Conservation (phyloP, 1,284 basidiomycete species). For the Inonotus hispidus region DNA sequence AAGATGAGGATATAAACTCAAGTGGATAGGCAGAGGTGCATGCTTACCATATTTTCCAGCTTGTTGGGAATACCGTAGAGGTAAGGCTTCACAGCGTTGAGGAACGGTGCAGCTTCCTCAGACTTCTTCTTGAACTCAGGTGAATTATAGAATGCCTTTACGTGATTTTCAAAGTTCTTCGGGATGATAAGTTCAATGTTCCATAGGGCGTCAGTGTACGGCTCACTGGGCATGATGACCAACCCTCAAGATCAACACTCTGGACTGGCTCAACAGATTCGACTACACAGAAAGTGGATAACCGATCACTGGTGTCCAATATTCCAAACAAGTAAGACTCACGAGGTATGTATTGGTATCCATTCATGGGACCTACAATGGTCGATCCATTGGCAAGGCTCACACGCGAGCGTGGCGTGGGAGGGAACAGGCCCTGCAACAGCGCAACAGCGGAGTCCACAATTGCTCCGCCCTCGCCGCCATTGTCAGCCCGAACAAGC, state of each 20-base stretch:
- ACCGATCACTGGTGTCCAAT: neutral
- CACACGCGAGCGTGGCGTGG: conserved; percentile 61
- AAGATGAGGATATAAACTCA: neutral
- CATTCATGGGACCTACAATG: conserved; percentile 70
- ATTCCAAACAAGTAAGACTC: conserved; percentile 19
- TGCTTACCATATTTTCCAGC: conserved; percentile 38
- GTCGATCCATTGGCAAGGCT: conserved; percentile 72
- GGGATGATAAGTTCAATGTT: neutral
- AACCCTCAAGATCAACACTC: conserved; percentile 79
- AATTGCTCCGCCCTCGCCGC: conserved; percentile 78
- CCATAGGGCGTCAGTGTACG: neutral
- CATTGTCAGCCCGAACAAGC: conserved; percentile 74
- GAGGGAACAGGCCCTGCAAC: conserved; percentile 77
- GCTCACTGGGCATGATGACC: conserved; percentile 75
- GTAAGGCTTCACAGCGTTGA: conserved; percentile 34
- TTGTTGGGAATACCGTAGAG: conserved; percentile 38
- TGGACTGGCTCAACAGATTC: conserved; percentile 81
- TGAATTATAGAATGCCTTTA: conserved; percentile 30
- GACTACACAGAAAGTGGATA: conserved; percentile 34
- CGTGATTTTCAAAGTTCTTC: conserved; percentile 29
- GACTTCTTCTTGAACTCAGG: conserved; percentile 33
- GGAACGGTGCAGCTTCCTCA: conserved; percentile 33
- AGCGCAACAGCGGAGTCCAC: conserved; percentile 77
- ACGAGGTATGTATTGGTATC: conserved; percentile 82
- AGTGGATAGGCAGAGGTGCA: neutral